These are phyloP conservation scores for Elsinoe australis DNA, from an alignment of 2,329 filamentous ascomycete genomes.

Conservation along the genomic window DNA sequence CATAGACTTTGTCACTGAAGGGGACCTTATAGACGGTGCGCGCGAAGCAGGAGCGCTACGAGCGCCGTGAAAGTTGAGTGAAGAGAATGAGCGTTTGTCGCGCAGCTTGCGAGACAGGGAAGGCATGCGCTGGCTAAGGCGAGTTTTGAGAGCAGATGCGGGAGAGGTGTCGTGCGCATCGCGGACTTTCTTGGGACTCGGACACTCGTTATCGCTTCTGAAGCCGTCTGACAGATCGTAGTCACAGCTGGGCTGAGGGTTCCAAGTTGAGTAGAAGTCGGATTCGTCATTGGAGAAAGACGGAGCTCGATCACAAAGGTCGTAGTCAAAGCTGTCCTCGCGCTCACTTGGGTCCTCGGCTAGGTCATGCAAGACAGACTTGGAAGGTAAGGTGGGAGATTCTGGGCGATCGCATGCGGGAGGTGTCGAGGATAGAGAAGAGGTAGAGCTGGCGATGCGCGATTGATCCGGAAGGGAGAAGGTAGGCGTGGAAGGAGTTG, in stretches of 20 bases:
- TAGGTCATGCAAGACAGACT: constrained; percentile 68
- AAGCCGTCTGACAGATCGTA: constrained; percentile 58
- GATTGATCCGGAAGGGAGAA: constrained; percentile 57
- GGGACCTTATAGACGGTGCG: constrained; percentile 66
- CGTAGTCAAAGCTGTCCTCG: constrained; percentile 43
- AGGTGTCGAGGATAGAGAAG: constrained; percentile 61
- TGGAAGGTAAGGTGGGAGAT: constrained; percentile 53
- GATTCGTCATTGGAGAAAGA: constrained; percentile 59
- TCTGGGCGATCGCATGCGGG: constrained; percentile 45
- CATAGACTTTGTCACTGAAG: constrained; percentile 61
- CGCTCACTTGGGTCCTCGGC: constrained; percentile 72
- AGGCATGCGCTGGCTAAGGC: constrained; percentile 55
- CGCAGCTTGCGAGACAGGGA: constrained; percentile 45
- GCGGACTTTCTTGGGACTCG: constrained; percentile 48
- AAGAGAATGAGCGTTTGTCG: constrained; percentile 14
- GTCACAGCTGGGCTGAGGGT: constrained; percentile 41
- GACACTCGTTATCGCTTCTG: constrained; percentile 52
- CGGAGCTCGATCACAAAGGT: constrained; percentile 29
- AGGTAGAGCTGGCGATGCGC: constrained; percentile 65
- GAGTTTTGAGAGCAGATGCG: constrained; percentile 51
- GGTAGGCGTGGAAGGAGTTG: constrained; percentile 63
- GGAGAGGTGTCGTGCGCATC: constrained; percentile 54
- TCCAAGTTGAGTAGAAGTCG: constrained; percentile 20
- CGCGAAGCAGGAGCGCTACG: constrained; percentile 35
- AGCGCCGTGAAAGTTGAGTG: constrained; percentile 19